Base-by-base conservation (phyloP, 768 basidiomycete genomes). In the Pisolithus sp. region DNA sequence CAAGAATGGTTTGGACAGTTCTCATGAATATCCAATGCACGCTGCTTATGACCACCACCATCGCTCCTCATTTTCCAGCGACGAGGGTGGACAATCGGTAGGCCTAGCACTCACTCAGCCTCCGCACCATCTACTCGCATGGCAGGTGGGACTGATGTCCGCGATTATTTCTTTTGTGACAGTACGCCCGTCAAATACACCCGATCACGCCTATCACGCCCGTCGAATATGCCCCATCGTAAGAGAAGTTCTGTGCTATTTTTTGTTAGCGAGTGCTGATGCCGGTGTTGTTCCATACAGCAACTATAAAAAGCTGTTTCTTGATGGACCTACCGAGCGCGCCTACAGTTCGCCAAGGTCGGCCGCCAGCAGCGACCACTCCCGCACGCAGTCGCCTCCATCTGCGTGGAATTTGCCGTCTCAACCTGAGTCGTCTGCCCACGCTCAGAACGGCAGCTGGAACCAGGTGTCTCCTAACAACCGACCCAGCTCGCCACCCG, bases 371-470 rank as follows among this genome's bases (percentile, higher is more conserved):
- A 78, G 76, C 57, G 74, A 75, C 48, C 68, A 74, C 46, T 76
- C 79, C n/a, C 74, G 78, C 20, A 64, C 62, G n/a, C 67, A 70
- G 52, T 74, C 80, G 20, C 73, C 73, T 41, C 74, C 76, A 36
- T 73, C 76, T 17, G 68, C 62, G 60, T 58, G 68, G 71, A 42
- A 68, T 70, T 52, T 76, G 69, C 34, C 71, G 67, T 18, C 67
- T 53, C 55, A 68, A 59, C 49, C 74, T 65, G 51, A 73, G 60
- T 50, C 68, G 24, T 63, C 66, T 17, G 43, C 45, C 26, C 61
- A 59, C 23, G 38, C 53, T 20, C 66, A 66, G 52, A 56, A 49
- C 50, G 56, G 57, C 13, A 56, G 57, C 45, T 68, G 67, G 67
- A 59, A 52, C 12, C 65, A 68, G 38, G 55, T 56, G 20, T 55